Evolutionary conservation across 1,139 yeast species (phyloP).

Genomic region (Yamadazyma dendronema): DNA sequence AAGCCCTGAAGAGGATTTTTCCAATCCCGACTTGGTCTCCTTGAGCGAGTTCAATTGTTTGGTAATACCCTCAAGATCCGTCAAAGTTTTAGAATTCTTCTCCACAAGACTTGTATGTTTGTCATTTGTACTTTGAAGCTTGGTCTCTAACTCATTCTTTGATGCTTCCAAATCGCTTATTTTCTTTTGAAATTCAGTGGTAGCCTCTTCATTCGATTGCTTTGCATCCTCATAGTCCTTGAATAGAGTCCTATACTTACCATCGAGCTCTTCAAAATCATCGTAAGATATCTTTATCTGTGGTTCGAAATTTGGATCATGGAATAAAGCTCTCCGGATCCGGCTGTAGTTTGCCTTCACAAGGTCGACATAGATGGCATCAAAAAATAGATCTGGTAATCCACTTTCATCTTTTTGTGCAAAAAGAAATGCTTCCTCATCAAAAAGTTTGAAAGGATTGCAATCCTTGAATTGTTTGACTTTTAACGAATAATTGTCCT

Average conservation of each 20-base stretch:
- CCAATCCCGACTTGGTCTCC: slow-evolving; percentile 31
- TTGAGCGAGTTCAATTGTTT: slow-evolving; percentile 33
- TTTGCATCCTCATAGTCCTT: slow-evolving; percentile 26
- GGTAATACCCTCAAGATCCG: slow-evolving; percentile 38
- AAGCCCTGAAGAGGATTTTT: slow-evolving; percentile 26
- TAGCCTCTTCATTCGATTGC: slow-evolving; percentile 23
- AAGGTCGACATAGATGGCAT: slow-evolving; percentile 58
- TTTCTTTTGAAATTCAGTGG: slow-evolving; percentile 29
- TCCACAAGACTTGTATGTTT: slow-evolving; percentile 24
- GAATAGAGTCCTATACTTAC: slow-evolving; percentile 28
- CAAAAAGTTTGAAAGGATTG: slow-evolving; percentile 54
- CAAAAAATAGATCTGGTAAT: slow-evolving; percentile 78
- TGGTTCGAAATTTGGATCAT: slow-evolving; percentile 75
- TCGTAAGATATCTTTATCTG: slow-evolving; percentile 65
- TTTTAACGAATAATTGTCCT: slow-evolving; percentile 73
- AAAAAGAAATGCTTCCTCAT: slow-evolving; percentile 32
- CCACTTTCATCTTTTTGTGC: slow-evolving; percentile 70
- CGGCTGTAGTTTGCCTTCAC: slow-evolving; percentile 71
- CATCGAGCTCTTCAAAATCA: slow-evolving; percentile 62
- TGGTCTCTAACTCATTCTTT: slow-evolving; percentile 14
- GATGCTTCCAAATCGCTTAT: slow-evolving; percentile 21
- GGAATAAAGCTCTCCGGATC: slow-evolving; percentile 67
- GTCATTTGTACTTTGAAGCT: slow-evolving; percentile 10
- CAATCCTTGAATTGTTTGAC: slow-evolving; percentile 70
- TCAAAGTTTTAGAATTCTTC: slow-evolving; percentile 20